Base-by-base conservation (phyloP, 2,329 filamentous ascomycete genomes). In the Chaetomium sp. region DNA sequence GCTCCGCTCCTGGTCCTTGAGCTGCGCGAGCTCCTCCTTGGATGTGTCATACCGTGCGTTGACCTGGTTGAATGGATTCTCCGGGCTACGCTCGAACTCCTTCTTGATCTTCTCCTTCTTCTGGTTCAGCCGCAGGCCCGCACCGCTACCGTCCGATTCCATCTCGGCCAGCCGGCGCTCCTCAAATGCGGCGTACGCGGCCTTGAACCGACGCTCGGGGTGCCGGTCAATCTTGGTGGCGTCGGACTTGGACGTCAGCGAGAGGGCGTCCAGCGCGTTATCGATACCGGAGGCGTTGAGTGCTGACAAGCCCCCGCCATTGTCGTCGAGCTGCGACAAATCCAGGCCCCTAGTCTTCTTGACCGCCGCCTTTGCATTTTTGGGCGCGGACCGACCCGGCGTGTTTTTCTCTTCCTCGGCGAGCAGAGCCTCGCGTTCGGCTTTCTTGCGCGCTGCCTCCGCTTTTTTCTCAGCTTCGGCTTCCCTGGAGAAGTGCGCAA, bases 11-110 rank as follows among this genome's bases (percentile, higher is more conserved):
- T 78, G 71, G 43, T 83, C 75, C 68, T 77, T 81, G 56, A 91
- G 73, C 49, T 81, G 78, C 49, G 77, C 77, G 45, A 96, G 66
- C 66, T 99, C 92, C 4, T 90, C 89, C 72, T 82, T 87, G 27
- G 79, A 81, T 53, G 89, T 82, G 71, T 99, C 89, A 73, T 90
- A 95, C 3, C 77, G 71, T 2, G 84, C 88, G 51, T 77, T 82
- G 12, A 86, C 85, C 74, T 95, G 89, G 74, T 96, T 96, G 75
- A 95, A 94, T 11, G 94, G 94, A 71, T 99, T 99, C 65, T 97
- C 92, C 1, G 89, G 86, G 67, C 88, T 88, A 78, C 90, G 95
- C 72, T 95, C 88, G 71, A 97, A 99, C 75, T 97, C 94, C 78
- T 95, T 95, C 60, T 82, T 74, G 63, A 95, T 88, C 67, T 86